phyloP scores from a whole-genome alignment of 208 protist genomes.

The Acanthamoeba polyphaga region DNA sequence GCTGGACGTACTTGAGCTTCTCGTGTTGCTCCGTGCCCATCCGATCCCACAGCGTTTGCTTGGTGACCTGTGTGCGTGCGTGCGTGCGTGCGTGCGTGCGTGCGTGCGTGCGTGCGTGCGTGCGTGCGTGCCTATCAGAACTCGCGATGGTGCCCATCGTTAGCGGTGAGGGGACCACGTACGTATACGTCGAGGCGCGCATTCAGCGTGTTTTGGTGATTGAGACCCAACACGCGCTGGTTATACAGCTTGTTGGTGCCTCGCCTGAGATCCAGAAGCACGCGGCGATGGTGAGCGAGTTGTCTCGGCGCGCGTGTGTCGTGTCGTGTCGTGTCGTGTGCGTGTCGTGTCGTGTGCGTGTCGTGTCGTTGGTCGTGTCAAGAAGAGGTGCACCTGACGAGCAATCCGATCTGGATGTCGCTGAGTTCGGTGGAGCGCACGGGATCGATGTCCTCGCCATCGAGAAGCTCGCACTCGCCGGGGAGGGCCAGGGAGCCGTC shows the following conservation, averaged over 20 bases:
- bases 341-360: not conserved
- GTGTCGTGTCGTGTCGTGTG: no score
- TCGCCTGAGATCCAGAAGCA: not conserved
- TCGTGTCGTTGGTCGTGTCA: not conserved
- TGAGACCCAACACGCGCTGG: slow-evolving; percentile 43
- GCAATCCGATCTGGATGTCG: slow-evolving; percentile 69
- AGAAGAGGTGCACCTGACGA: not conserved
- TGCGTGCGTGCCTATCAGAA: no score
- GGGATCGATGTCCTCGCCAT: not conserved
- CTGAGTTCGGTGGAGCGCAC: slow-evolving; percentile 28
- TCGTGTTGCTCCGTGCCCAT: not conserved
- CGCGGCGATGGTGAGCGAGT: no score
- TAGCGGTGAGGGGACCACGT: not conserved
- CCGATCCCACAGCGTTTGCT: slow-evolving; percentile 21
- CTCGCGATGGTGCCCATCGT: no score
- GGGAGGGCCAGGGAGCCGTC: not conserved
- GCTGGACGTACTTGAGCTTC: slow-evolving; percentile 66
- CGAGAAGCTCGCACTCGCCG: not conserved
- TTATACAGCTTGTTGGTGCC: slow-evolving; percentile 69
- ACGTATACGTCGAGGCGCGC: slow-evolving; percentile 28
- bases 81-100: no score
- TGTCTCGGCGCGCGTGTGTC: no score
- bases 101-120: no score
- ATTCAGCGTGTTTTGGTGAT: slow-evolving; percentile 39
- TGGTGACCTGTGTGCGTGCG: not conserved